A percentile compares a stretch with the other conserved stretches of the same genome.
phyloP scores from a whole-genome alignment of 495 filamentous ascomycete species.

The Lineolata rhizophorae region DNA sequence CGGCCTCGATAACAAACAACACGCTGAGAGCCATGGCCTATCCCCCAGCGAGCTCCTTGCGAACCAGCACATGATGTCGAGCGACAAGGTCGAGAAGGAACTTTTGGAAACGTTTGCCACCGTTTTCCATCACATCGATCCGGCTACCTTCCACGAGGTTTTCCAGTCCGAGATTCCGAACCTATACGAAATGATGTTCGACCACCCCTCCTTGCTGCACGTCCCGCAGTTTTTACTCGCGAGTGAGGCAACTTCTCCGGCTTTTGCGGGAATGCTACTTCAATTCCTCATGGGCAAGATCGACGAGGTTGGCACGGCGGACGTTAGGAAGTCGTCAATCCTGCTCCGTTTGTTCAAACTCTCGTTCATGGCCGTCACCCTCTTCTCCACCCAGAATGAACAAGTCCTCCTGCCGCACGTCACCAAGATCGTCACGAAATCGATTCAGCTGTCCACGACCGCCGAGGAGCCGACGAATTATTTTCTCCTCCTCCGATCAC shows the following conservation, averaged over 20 bases:
- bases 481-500: slow-evolving; percentile 73
- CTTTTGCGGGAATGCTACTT: slow-evolving; percentile 92
- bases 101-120: slow-evolving; percentile 94
- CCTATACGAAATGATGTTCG: slow-evolving; percentile 93
- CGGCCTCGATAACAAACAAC: slow-evolving; percentile 46
- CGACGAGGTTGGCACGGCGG: slow-evolving; percentile 77
- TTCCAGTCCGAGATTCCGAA: slow-evolving; percentile 94
- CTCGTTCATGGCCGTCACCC: slow-evolving; percentile 96
- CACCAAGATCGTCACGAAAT: slow-evolving; percentile 85
- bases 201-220: slow-evolving; percentile 81
- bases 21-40: slow-evolving; percentile 47
- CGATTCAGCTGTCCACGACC: slow-evolving; percentile 82
- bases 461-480: slow-evolving; percentile 98
- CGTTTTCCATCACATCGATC: slow-evolving; percentile 95
- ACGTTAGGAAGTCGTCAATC: slow-evolving; percentile 77
- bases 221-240: slow-evolving; percentile 96
- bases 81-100: slow-evolving; percentile 91
- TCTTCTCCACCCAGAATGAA: slow-evolving; percentile 89
- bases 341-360: slow-evolving; percentile 91
- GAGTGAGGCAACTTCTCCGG: slow-evolving; percentile 89
- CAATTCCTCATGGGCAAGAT: slow-evolving; percentile 94
- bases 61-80: slow-evolving; percentile 78
- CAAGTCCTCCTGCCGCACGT: slow-evolving; percentile 89
- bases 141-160: slow-evolving; percentile 94
- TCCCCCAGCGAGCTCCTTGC: slow-evolving; percentile 76